Conservation (phyloP, 2,329 filamentous ascomycete species). For the Nigrospora oryzae region DNA sequence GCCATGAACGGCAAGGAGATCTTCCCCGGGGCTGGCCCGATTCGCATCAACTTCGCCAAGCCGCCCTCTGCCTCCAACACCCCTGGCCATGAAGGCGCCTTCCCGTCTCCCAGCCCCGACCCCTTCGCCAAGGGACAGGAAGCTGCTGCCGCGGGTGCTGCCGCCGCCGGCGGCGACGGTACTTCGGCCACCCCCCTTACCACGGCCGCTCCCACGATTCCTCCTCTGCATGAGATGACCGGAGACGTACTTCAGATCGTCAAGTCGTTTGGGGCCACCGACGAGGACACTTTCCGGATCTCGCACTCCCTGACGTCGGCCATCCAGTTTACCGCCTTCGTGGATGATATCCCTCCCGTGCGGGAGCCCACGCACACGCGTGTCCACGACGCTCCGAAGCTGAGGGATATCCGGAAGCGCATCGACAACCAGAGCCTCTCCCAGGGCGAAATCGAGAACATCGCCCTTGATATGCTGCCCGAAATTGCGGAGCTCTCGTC, state of each 20-base stretch:
- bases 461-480: slow-evolving; percentile 87
- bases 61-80: slow-evolving; percentile 85
- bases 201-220: slow-evolving; percentile 53
- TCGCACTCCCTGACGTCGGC: slow-evolving; percentile 66
- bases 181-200: slow-evolving; percentile 22
- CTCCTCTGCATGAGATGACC: slow-evolving; percentile 69
- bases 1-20: slow-evolving; percentile 95
- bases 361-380: slow-evolving; percentile 82
- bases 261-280: slow-evolving; percentile 74
- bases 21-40: slow-evolving; percentile 89
- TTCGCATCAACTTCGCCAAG: slow-evolving; percentile 96
- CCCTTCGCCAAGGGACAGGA: slow-evolving; percentile 58
- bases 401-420: slow-evolving; percentile 91
- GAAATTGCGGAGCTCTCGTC: slow-evolving; percentile 93
- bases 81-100: slow-evolving; percentile 79
- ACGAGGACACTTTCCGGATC: slow-evolving; percentile 69
- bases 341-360: slow-evolving; percentile 81
- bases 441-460: slow-evolving; percentile 81
- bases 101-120: slow-evolving; percentile 86
- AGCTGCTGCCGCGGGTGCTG: slow-evolving; percentile 25
- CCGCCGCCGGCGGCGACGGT: slow-evolving; percentile 29
- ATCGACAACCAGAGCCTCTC: slow-evolving; percentile 93
- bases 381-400: slow-evolving; percentile 85
- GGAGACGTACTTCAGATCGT: slow-evolving; percentile 80
- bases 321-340: slow-evolving; percentile 63